Evolutionary conservation across 768 basidiomycete species (phyloP), one percentile per base, ranked within the genome.

Genomic region (Lanmaoa rubissima): DNA sequence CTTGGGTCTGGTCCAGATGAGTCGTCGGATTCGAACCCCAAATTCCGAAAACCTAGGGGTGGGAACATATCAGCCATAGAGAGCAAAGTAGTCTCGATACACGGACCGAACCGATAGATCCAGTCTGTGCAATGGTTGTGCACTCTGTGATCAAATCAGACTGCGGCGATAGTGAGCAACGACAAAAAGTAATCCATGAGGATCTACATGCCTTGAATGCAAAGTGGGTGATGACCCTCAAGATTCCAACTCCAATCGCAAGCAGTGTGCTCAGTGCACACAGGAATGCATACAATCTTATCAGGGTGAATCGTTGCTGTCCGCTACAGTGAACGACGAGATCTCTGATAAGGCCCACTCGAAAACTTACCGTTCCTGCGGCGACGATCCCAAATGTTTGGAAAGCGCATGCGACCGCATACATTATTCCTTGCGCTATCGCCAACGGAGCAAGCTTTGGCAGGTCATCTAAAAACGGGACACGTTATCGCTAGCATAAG

Each of bases 191-290:
- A 13, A 53, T 10, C 44, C 34, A 11, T 4, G 11, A 21, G 11
- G n/a, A 31, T 24, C 39, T 0, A 64, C 73, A 24, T 41, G 82
- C 88, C 81, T 90, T 91, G 74, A 78, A 78, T 0, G 75, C 76
- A 61, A 90, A 91, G 64, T 92, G 90, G 1, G 82, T 74, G 9
- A 92, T 69, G 10, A 83, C 73, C 31, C 82, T 78, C 59, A 86
- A 63, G 40, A 91, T 59, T 8, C 80, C 82, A 4, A 80, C 71
- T 0, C 72, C 87, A 7, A 79, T 61, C 24, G 86, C 72, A 2
- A 85, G 64, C 46, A 86, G 66, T 19, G 80, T 67, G 7, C 77
- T 78, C 3, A 80, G 57, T 0, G 74, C 69, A 2, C 82, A 80
- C 17, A 83, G 62, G 47, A 79, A 76, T 1, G 86, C 79, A 65